These are phyloP conservation scores for Lodderomyces metapsilosis DNA, from an alignment of 1,139 yeast species.

Conservation along the genomic window DNA sequence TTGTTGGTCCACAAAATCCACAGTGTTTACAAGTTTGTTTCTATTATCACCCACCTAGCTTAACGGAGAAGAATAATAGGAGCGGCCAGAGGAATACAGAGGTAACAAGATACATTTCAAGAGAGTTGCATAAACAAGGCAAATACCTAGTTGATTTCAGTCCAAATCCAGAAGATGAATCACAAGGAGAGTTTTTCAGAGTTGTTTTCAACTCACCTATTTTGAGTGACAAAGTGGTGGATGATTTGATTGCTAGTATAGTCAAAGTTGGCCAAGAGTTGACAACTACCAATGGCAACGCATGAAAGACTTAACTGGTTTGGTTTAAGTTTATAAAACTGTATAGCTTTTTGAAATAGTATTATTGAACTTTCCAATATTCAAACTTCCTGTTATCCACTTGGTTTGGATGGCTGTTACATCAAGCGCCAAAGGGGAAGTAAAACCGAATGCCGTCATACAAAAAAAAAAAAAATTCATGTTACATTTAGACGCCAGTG, in stretches of 20 bases:
- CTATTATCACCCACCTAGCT: slow-evolving; percentile 55
- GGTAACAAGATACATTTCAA: slow-evolving; percentile 63
- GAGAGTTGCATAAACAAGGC: slow-evolving; percentile 60
- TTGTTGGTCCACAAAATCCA: slow-evolving; percentile 54
- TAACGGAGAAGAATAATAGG: slow-evolving; percentile 13
- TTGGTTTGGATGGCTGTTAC: too few relatives aligned
- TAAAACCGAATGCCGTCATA: too few relatives aligned
- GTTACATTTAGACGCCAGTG: neutral
- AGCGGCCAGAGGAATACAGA: slow-evolving; percentile 41
- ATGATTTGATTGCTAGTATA: slow-evolving; percentile 37
- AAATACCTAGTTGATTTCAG: slow-evolving; percentile 77
- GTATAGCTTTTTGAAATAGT: too few relatives aligned
- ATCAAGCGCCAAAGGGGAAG: too few relatives aligned
- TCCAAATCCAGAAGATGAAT: slow-evolving; percentile 58
- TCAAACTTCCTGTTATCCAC: too few relatives aligned
- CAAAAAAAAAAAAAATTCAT: neutral
- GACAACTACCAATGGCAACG: neutral
- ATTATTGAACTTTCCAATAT: too few relatives aligned
- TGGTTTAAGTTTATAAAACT: too few relatives aligned
- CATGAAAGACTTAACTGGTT: too few relatives aligned
- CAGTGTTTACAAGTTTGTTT: slow-evolving; percentile 86
- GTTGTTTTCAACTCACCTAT: slow-evolving; percentile 81
- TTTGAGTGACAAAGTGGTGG: slow-evolving; percentile 36
- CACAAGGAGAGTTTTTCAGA: slow-evolving; percentile 76
- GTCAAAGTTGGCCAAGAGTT: slow-evolving; percentile 24